Base-by-base conservation (phyloP, 2,329 filamentous ascomycete species). In the Aspergillus sp. region DNA sequence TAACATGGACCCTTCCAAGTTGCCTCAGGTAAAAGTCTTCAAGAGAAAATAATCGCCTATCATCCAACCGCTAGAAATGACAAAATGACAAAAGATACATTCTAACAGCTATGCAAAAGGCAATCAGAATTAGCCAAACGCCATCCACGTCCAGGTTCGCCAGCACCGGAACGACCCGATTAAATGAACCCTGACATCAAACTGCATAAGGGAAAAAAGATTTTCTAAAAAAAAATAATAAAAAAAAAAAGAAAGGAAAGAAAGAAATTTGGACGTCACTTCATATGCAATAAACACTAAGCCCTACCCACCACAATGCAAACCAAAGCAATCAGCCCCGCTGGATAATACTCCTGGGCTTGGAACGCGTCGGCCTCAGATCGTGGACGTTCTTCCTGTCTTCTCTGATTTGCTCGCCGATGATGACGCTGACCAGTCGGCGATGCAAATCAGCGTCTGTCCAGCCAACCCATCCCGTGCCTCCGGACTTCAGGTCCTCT, bases 371-470 rank as follows among this genome's bases (percentile, higher is more conserved):
- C 7, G 52, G 43, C 44, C 44, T 41, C 12, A 8, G 59, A 21
- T 51, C 66, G 48, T 61, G 54, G 25, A 67, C 68, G 55, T 65
- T 65, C 59, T 73, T 76, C 56, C 65, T 64, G 58, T 79, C 76
- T 52, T 70, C 70, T 64, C 78, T 69, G 50, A 79, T 73, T 57
- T 77, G 74, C 62, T 79, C 77, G 35, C 78, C 78, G 66, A 80
- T 75, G 27, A 79, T 78, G 55, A 80, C 72, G 57, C 77, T 78
- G 57, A 79, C 77, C 57, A 80, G 64, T 61, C 76, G 68, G 62
- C 70, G 70, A 57, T 77, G 72, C 56, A 80, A 63, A 44, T 80
- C 76, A 48, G 76, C 73, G 44, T 77, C 76, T 25, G 68, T 74
- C 78, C 78, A 80, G 52, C 73, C 76, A 62, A 76, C 64, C 55